Evolutionary conservation across 2,329 filamentous ascomycete genomes (phyloP), one percentile per base, ranked within the genome.

Genomic region (Hymenoscyphus albidus): DNA sequence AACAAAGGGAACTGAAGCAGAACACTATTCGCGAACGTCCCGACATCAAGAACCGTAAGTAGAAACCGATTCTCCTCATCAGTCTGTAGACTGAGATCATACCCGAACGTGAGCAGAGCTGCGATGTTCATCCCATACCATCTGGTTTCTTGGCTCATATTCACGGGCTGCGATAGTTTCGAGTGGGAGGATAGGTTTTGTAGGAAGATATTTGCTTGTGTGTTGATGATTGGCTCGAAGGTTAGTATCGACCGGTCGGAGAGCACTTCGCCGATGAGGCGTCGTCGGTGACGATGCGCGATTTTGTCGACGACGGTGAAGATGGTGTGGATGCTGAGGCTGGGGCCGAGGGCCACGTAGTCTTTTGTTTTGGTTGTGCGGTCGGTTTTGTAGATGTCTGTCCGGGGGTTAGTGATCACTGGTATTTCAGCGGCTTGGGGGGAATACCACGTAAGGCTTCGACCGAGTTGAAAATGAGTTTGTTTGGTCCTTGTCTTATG

Each of bases 401-500:
- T 61, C 6, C 22, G 1, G 1, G 9, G 39, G 13, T 40, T n/a
- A 18, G 13, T n/a, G 2, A 3, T 12, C 14, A 3, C 16, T 14
- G 32, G 18, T 27, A 42, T 13, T 6, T 12, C 44, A 7, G 39
- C 16, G 7, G 31, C 27, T 22, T 16, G 27, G 27, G 27, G 3
- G 1, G 16, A 54, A 48, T 58, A 42, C 61, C 61, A 10, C 38
- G 61, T 18, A 62, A 22, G 16, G 51, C 61, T 16, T 35, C 31
- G 14, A 35, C 16, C 2, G 38, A 44, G 38, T 56, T 62, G 27
- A 62, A 42, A n/a, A 63, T 44, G 14, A 63, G 39, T 22, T 60
- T 59, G 38, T 63, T 63, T 16, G 62, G 62, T 6, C 62, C 62
- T 58, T 63, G 61, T 51, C 61, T 58, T 18, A 63, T 39, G 38